A percentile compares a stretch with the other conserved stretches of the same genome.
phyloP scores from a whole-genome alignment of 2,329 filamentous ascomycete species.

The Atkinsonella hypoxylon region DNA sequence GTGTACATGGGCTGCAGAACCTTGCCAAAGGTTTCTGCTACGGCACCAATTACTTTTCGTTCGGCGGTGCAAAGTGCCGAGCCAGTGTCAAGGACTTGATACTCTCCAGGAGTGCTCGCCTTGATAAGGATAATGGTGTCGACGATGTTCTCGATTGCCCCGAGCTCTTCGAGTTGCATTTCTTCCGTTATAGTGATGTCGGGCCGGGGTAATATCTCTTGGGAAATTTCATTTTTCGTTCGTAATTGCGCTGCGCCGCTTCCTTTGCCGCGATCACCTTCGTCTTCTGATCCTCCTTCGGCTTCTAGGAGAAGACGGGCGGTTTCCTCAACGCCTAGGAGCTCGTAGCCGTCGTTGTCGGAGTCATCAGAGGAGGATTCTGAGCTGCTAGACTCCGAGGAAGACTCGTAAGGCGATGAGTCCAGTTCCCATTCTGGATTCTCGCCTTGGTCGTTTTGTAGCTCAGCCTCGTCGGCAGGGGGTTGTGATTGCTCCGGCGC shows the following conservation, averaged over 20 bases:
- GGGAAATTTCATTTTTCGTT: slow-evolving; percentile 68
- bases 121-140: slow-evolving; percentile 70
- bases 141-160: slow-evolving; percentile 63
- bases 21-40: slow-evolving; percentile 77
- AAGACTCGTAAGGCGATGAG: slow-evolving; percentile 64
- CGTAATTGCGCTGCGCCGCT: slow-evolving; percentile 41
- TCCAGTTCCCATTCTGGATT: slow-evolving; percentile 78
- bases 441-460: slow-evolving; percentile 24
- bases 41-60: slow-evolving; percentile 63
- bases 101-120: slow-evolving; percentile 67
- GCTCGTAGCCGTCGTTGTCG: slow-evolving; percentile 52
- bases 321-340: slow-evolving; percentile 71
- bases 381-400: slow-evolving; percentile 44
- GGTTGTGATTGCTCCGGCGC: slow-evolving; percentile 8
- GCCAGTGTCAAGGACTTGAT: slow-evolving; percentile 72
- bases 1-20: slow-evolving; percentile 81
- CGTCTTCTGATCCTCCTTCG: slow-evolving; percentile 70
- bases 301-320: slow-evolving; percentile 76
- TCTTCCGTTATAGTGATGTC: slow-evolving; percentile 65
- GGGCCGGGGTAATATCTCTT: slow-evolving; percentile 58
- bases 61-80: slow-evolving; percentile 73
- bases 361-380: slow-evolving; percentile 46
- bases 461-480: slow-evolving; percentile 8
- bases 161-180: slow-evolving; percentile 66
- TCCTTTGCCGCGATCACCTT: slow-evolving; percentile 39